Conservation (phyloP, 1,139 yeast genomes). For the Zhuliangozyma blackwelliae region DNA sequence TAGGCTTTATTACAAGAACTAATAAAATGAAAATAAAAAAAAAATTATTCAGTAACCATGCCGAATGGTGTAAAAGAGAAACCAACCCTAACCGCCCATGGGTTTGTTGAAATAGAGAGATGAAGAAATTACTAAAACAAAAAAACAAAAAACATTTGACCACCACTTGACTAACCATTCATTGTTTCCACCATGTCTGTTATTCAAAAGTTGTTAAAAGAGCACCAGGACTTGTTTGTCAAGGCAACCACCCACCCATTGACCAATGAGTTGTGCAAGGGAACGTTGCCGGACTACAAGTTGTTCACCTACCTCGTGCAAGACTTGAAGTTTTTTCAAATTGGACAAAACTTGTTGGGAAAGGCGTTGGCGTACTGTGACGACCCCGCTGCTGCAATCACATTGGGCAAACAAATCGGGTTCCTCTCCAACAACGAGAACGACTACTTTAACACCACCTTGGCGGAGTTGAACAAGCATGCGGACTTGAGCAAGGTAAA, state of each 20-base stretch:
- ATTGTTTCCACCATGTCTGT: conserved; percentile 2
- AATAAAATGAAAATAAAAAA: too few relatives aligned
- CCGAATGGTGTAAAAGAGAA: too few relatives aligned
- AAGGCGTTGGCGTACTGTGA: conserved; percentile 44
- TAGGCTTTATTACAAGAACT: too few relatives aligned
- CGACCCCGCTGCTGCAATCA: conserved; percentile 28
- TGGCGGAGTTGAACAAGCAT: conserved; percentile 22
- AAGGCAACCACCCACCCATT: conserved; percentile 38
- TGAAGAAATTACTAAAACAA: neutral
- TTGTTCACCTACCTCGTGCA: conserved; percentile 45
- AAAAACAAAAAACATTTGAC: neutral
- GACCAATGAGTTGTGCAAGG: conserved; percentile 44
- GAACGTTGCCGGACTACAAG: conserved; percentile 38
- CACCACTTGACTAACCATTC: neutral
- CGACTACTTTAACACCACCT: conserved; percentile 37
- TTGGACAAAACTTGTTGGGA: conserved; percentile 41
- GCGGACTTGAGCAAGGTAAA: conserved; percentile 14
- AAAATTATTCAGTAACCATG: too few relatives aligned
- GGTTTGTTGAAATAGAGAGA: too few relatives aligned
- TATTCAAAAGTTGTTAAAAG: conserved; percentile 16
- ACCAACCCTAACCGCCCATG: too few relatives aligned
- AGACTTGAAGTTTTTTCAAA: conserved; percentile 45
- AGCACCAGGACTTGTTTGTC: conserved; percentile 17
- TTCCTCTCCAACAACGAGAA: conserved; percentile 47
- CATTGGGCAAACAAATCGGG: conserved; percentile 48